Evolutionary conservation across 495 filamentous ascomycete species (phyloP), one percentile per base, ranked within the genome.

Genomic region (Penicillium simplicissimum): DNA sequence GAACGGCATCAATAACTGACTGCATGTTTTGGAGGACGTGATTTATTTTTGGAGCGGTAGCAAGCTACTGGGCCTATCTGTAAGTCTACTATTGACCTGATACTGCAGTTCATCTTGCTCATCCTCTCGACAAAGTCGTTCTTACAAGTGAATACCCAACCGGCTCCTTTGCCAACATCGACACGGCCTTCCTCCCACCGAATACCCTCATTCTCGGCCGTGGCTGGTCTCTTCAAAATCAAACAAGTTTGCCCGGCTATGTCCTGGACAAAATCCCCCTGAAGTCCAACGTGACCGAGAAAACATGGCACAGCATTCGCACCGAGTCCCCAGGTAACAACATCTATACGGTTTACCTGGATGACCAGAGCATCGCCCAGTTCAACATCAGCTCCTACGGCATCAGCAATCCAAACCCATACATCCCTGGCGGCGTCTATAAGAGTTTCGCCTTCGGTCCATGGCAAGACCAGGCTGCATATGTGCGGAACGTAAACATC

Each of bases 171-270:
- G 48, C 48, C n/a, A 51, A 51, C 48, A 51, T 51, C n/a, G 48
- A 51, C 48, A 28, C 9, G 8, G n/a, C 35, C 8, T 21, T 57
- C 28, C 19, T 57, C 14, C 55, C 55, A 31, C 55, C 55, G 7
- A 57, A 57, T 8, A 57, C 55, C 14, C 35, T 57, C 21, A 14
- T 57, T 8, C 38, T 57, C 37, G 55, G 55, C 14, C 55, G 55
- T 43, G 55, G 55, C 36, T 57, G 38, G 55, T 57, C 55, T 2
- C 38, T 57, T 8, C 55, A 57, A 47, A 57, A 57, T 13, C 55
- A 57, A 43, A 57, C 55, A 7, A 43, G 37, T 43, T 21, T 47
- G 21, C 55, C 55, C n/a, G 55, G 55, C 15, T 57, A 33, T 23
- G 55, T 47, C 15, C 55, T 57, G 38, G 55, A 57, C 40, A 47